Evolutionary conservation across 2,329 filamentous ascomycete genomes (phyloP).

Genomic region (Trichothecium sympodiale): DNA sequence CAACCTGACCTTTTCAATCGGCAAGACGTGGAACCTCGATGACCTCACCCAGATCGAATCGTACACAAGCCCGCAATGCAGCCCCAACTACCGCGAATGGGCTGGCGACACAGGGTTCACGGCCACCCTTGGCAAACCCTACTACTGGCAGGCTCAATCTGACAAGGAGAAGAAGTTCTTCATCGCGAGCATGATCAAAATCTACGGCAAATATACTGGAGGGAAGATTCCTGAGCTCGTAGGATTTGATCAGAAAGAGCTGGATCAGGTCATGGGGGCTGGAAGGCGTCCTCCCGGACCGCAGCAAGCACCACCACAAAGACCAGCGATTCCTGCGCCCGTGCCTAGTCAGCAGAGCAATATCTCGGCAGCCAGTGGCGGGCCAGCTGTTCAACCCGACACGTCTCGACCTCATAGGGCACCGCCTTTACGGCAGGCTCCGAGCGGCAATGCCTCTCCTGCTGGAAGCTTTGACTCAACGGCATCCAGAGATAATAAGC

Average conservation of each 20-base stretch:
- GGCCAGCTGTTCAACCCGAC: slow-evolving; percentile 1
- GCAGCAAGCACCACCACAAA: slow-evolving; percentile 12
- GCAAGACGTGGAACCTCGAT: slow-evolving; percentile 96
- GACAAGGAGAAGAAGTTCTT: slow-evolving; percentile 98
- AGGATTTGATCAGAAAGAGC: slow-evolving; percentile 73
- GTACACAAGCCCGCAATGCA: slow-evolving; percentile 52
- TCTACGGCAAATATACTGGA: slow-evolving; percentile 91
- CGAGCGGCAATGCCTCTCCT: slow-evolving; percentile 35
- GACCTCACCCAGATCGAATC: slow-evolving; percentile 78
- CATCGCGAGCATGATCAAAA: slow-evolving; percentile 90
- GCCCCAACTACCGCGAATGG: slow-evolving; percentile 57
- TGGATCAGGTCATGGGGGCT: slow-evolving; percentile 61
- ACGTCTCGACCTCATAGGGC: slow-evolving; percentile 10
- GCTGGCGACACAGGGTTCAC: slow-evolving; percentile 76
- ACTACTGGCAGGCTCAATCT: slow-evolving; percentile 92
- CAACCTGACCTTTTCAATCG: slow-evolving; percentile 91
- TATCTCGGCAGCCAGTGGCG: slow-evolving; percentile 5
- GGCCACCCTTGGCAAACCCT: slow-evolving; percentile 83
- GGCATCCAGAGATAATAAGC: slow-evolving; percentile 27
- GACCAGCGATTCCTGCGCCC: slow-evolving; percentile 17
- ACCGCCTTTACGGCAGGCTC: slow-evolving; percentile 20
- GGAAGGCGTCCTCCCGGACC: slow-evolving; percentile 24
- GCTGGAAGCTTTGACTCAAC: slow-evolving; percentile 40
- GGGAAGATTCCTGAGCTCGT: slow-evolving; percentile 68
- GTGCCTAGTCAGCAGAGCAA: slow-evolving; percentile 10